Percentiles rank a stretch among this genome's conserved stretches.
Evolutionary conservation across 805 yeast species (phyloP).

Genomic region (Lipomyces lipofer): DNA sequence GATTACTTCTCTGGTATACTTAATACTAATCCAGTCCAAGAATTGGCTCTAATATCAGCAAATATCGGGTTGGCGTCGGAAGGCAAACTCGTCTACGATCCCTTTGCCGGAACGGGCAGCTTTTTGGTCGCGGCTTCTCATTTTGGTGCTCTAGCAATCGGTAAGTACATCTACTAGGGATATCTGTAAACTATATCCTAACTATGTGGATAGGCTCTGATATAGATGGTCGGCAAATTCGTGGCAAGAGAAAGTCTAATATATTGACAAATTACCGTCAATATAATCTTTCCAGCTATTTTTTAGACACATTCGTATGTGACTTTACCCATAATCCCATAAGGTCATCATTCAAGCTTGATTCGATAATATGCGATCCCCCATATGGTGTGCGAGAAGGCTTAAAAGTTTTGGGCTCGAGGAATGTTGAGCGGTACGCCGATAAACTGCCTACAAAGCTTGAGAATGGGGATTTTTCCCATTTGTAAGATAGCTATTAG

Average conservation of each 20-base stretch:
- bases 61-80: constrained; percentile 75
- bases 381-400: constrained; percentile 98
- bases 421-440: constrained; percentile 61
- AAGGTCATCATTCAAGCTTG: constrained; percentile 60
- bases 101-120: constrained; percentile 96
- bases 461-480: constrained; percentile 29
- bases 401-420: constrained; percentile 86
- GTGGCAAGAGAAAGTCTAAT: constrained; percentile 61
- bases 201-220: constrained; percentile 75
- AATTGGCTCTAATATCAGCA: constrained; percentile 80
- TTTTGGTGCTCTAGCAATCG: constrained; percentile 61
- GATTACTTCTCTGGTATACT: neutral
- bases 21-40: constrained; percentile 38
- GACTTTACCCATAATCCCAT: constrained; percentile 92
- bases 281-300: constrained; percentile 58
- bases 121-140: constrained; percentile 85
- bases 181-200: neutral
- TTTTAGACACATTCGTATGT: constrained; percentile 81
- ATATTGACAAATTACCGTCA: constrained; percentile 71
- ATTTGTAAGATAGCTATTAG: constrained; percentile 15
- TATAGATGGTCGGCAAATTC: constrained; percentile 77
- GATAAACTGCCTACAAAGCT: constrained; percentile 44
- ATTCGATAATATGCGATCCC: constrained; percentile 90
- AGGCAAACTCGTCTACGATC: constrained; percentile 79
- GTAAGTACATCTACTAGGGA: neutral